These are phyloP conservation scores for Neofusicoccum laricinum DNA, from an alignment of 2,329 filamentous ascomycete species.

Conservation along the genomic window DNA sequence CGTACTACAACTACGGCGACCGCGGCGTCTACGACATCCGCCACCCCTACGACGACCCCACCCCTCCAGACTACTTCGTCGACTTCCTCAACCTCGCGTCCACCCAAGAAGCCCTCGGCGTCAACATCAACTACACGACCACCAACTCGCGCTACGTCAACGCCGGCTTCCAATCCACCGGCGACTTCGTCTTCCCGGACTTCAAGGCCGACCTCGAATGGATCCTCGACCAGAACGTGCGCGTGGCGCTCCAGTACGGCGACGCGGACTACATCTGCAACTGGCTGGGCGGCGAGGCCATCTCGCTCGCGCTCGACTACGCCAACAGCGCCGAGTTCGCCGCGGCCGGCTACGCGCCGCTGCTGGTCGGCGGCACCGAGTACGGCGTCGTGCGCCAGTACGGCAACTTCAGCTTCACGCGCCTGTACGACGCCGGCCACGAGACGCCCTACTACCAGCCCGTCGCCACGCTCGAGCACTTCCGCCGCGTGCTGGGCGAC, in stretches of 20 bases:
- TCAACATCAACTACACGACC: conserved; percentile 59
- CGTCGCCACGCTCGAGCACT: conserved; percentile 6
- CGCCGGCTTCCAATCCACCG: conserved; percentile 51
- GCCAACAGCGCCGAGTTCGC: conserved; percentile 49
- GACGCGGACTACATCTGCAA: conserved; percentile 40
- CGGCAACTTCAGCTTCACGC: conserved; percentile 60
- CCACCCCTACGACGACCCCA: conserved; percentile 52
- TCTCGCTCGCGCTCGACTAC: conserved; percentile 42
- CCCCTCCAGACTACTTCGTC: conserved; percentile 59
- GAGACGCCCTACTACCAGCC: conserved; percentile 38
- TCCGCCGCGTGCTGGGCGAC: background rate
- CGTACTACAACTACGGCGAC: conserved; percentile 29
- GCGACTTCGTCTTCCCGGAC: conserved; percentile 58
- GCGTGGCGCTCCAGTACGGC: conserved; percentile 36
- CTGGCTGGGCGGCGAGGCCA: conserved; percentile 32
- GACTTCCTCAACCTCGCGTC: conserved; percentile 58
- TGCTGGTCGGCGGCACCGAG: conserved; percentile 60
- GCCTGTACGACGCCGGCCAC: conserved; percentile 54
- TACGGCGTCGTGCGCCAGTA: conserved; percentile 70
- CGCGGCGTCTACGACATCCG: conserved; percentile 56
- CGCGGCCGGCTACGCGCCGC: conserved; percentile 70
- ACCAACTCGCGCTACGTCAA: conserved; percentile 47
- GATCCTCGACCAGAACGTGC: conserved; percentile 40
- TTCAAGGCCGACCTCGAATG: conserved; percentile 44
- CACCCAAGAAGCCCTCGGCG: conserved; percentile 60